Evolutionary conservation across 2,329 filamentous ascomycete species (phyloP), one percentile per base, ranked within the genome.

Genomic region (Claviceps sorghi): DNA sequence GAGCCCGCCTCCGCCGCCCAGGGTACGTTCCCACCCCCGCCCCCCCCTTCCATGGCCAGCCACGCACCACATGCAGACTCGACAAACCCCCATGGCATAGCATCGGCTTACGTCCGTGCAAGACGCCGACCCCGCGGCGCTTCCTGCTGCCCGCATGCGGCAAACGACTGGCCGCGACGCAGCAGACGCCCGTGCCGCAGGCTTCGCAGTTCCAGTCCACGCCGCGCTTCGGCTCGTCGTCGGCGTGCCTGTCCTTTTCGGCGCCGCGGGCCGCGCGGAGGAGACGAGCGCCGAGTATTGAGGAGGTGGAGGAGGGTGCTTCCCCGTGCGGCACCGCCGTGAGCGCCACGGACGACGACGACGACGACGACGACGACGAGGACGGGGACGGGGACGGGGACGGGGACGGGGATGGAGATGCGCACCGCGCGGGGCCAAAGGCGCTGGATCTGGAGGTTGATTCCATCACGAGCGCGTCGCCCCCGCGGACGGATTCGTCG

Each of bases 41-140:
- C n/a, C n/a, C n/a, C n/a, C n/a, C n/a, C n/a, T n/a, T n/a, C n/a
- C n/a, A n/a, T n/a, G n/a, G n/a, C n/a, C n/a, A n/a, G n/a, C n/a
- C n/a, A n/a, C n/a, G n/a, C n/a, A n/a, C n/a, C n/a, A n/a, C n/a
- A n/a, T n/a, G n/a, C n/a, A n/a, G n/a, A n/a, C n/a, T n/a, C n/a
- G n/a, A n/a, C n/a, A n/a, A n/a, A n/a, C n/a, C n/a, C n/a, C n/a
- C n/a, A n/a, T n/a, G n/a, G n/a, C n/a, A n/a, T n/a, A n/a, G n/a
- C n/a, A n/a, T n/a, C n/a, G n/a, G n/a, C n/a, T n/a, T n/a, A n/a
- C n/a, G n/a, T n/a, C n/a, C n/a, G n/a, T n/a, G n/a, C n/a, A 47
- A 71, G 69, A 71, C 69, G 36, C 66, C 69, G 4, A 63, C 66
- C 7, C 67, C 69, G 21, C 63, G 67, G 54, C 64, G 67, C 6